A percentile compares a stretch with the other conserved stretches of the same genome.
These are phyloP conservation scores for Phytophthora fragariae DNA, from an alignment of 352 stramenopile genomes.

Conservation along the genomic window DNA sequence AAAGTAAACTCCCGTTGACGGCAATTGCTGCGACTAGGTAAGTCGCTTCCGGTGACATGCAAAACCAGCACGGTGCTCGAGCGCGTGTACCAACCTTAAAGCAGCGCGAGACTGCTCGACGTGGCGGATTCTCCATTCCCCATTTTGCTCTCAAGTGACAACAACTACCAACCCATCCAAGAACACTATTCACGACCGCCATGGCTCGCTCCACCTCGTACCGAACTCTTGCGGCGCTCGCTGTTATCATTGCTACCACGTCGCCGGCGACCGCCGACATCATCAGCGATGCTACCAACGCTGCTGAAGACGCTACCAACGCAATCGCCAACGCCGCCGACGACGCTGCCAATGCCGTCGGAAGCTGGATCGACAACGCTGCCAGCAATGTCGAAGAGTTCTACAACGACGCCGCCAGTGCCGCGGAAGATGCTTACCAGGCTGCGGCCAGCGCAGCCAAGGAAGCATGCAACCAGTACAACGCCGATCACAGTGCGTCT, in stretches of 20 bases:
- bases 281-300: constrained; percentile 30
- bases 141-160: constrained; percentile 23
- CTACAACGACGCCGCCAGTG: constrained; percentile 28
- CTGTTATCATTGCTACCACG: constrained; percentile 10
- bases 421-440: constrained; percentile 30
- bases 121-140: constrained; percentile 15
- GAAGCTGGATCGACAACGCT: constrained; percentile 35
- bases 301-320: constrained; percentile 32
- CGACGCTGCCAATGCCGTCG: constrained; percentile 27
- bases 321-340: constrained; percentile 18
- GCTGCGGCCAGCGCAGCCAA: constrained; percentile 25
- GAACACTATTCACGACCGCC: background rate
- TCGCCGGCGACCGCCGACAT: constrained; percentile 20
- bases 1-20: constrained; percentile 16
- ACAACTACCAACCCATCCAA: constrained; percentile 12
- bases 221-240: constrained; percentile 19
- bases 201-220: constrained; percentile 31
- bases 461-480: constrained; percentile 30
- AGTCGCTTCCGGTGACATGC: background rate
- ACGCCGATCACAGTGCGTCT: constrained; percentile 24
- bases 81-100: constrained; percentile 2
- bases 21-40: background rate
- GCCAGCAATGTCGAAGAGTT: constrained; percentile 34
- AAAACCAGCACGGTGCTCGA: constrained; percentile 11
- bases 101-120: constrained; percentile 3